Evolutionary conservation across 2,329 filamentous ascomycete species (phyloP).

Genomic region (Rhytidhysteron rufulum): DNA sequence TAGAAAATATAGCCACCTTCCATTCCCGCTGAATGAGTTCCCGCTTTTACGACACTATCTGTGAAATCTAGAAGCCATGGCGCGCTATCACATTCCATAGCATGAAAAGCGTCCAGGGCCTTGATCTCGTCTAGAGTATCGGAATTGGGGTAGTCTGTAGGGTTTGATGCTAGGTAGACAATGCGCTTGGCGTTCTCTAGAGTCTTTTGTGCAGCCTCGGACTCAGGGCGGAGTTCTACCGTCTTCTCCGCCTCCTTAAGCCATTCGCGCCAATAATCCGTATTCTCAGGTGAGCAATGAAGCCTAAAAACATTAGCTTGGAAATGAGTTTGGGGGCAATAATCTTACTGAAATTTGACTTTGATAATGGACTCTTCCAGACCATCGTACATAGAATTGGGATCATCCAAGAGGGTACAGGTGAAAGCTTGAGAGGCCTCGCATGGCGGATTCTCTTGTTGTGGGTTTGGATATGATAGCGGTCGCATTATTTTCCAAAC

Average conservation of each 20-base stretch:
- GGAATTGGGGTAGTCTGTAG: neutral
- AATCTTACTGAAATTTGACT: constrained; percentile 8
- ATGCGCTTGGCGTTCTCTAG: neutral
- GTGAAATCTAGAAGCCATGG: constrained; percentile 5
- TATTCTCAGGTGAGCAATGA: neutral
- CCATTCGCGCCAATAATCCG: neutral
- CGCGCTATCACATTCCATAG: neutral
- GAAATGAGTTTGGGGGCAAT: neutral
- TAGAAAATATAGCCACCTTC: constrained; percentile 6
- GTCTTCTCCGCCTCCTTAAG: neutral
- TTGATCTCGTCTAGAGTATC: constrained; percentile 2
- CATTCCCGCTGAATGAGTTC: constrained; percentile 5
- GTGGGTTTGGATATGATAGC: constrained; percentile 1
- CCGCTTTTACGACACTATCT: neutral
- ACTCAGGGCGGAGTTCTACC: neutral
- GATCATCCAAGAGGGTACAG: neutral
- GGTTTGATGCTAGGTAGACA: neutral
- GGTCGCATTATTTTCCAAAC: neutral
- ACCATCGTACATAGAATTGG: neutral
- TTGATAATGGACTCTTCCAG: constrained; percentile 5
- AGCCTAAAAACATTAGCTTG: neutral
- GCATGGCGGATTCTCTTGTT: constrained; percentile 3
- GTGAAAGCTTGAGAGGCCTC: constrained; percentile 6
- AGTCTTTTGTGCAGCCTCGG: neutral
- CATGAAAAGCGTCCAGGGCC: constrained; percentile 3